These are phyloP conservation scores for Astrothelium macrocarpum DNA, from an alignment of 495 filamentous ascomycete species.

Conservation along the genomic window DNA sequence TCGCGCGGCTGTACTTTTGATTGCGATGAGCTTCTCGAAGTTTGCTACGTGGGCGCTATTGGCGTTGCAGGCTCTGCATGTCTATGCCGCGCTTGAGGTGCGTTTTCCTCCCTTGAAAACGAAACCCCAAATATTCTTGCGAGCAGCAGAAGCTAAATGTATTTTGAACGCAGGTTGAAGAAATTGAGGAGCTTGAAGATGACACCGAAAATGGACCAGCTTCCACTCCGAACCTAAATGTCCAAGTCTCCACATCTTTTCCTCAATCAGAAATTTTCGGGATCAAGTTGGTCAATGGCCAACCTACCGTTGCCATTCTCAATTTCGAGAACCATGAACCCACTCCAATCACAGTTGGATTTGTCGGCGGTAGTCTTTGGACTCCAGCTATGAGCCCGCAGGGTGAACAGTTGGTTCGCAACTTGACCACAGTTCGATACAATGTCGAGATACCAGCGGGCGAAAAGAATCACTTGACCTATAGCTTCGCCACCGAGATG, in stretches of 20 bases:
- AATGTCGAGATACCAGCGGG: constrained; percentile 67
- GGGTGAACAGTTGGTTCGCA: constrained; percentile 58
- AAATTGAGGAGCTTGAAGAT: constrained; percentile 40
- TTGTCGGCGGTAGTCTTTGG: constrained; percentile 70
- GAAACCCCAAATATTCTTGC: neutral
- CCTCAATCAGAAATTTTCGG: constrained; percentile 86
- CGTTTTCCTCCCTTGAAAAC: neutral
- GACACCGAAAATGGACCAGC: constrained; percentile 19
- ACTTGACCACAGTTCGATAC: constrained; percentile 71
- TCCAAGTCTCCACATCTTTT: constrained; percentile 70
- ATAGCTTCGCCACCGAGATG: constrained; percentile 82
- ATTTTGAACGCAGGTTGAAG: neutral
- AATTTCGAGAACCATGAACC: constrained; percentile 77
- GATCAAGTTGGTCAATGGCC: constrained; percentile 89
- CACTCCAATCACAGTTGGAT: constrained; percentile 59
- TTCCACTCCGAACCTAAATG: constrained; percentile 50
- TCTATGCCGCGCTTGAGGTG: neutral
- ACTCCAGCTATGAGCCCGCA: constrained; percentile 36
- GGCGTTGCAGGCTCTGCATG: neutral
- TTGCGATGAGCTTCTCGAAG: neutral
- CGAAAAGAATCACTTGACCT: constrained; percentile 63
- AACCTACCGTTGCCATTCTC: constrained; percentile 73
- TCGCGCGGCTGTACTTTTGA: neutral
- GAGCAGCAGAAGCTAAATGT: neutral
- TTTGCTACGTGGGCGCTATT: neutral